These are phyloP conservation scores for Flaveria brownii DNA, from an alignment of 129 eudicot species.

Conservation along the genomic window DNA sequence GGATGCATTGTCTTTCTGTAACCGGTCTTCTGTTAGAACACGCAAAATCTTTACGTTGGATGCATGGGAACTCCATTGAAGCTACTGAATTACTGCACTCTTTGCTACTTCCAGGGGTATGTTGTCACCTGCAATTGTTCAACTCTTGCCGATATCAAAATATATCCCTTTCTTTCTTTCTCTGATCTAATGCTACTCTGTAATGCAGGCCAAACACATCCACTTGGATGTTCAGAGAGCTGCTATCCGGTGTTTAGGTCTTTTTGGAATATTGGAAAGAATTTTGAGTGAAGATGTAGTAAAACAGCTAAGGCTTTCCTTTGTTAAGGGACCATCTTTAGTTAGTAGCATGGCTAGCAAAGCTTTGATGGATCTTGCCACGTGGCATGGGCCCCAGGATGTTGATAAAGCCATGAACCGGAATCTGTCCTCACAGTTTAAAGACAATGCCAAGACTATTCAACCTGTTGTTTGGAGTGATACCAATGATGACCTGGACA, in stretches of 20 bases:
- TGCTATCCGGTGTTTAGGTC: constrained; percentile 90
- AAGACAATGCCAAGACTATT: constrained; percentile 31
- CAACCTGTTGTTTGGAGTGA: constrained; percentile 39
- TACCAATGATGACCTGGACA: constrained; percentile 44
- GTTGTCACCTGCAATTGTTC: neutral
- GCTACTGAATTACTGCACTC: constrained; percentile 75
- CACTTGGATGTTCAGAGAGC: constrained; percentile 89
- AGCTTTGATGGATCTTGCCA: constrained; percentile 80
- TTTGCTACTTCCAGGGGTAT: constrained; percentile 73
- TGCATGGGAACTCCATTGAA: constrained; percentile 80
- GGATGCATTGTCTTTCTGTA: constrained; percentile 97
- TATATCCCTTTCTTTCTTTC: neutral
- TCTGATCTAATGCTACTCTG: neutral
- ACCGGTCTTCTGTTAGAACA: constrained; percentile 72
- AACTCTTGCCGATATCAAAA: neutral
- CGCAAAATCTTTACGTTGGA: constrained; percentile 61
- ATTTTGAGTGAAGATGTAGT: constrained; percentile 60
- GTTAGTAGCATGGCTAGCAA: constrained; percentile 68
- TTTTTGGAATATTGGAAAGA: constrained; percentile 78
- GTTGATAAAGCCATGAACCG: constrained; percentile 65
- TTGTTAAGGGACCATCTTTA: constrained; percentile 55
- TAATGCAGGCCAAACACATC: constrained; percentile 59
- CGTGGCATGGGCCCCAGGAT: constrained; percentile 89
- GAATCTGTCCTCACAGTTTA: constrained; percentile 48
- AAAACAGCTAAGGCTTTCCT: constrained; percentile 69